Evolutionary conservation across 495 filamentous ascomycete genomes (phyloP).

Genomic region (Lophiotrema nucula): DNA sequence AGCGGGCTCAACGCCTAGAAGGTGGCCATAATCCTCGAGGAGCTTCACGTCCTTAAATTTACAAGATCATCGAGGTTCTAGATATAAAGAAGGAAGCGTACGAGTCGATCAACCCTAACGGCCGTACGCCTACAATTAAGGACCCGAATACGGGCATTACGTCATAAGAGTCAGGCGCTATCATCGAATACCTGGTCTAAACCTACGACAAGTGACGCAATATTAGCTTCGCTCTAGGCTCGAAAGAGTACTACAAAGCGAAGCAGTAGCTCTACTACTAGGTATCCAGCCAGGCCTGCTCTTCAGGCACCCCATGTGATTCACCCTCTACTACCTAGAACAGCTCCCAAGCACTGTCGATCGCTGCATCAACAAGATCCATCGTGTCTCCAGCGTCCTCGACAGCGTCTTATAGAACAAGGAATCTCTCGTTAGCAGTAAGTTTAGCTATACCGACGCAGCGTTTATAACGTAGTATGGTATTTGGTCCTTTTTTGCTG

Average conservation of each 20-base stretch:
- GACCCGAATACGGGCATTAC: conserved; percentile 67
- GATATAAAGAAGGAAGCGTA: conserved; percentile 60
- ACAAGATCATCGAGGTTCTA: conserved; percentile 43
- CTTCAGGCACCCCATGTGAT: conserved; percentile 62
- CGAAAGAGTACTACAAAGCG: conserved; percentile 50
- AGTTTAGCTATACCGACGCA: conserved; percentile 58
- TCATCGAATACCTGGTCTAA: conserved; percentile 68
- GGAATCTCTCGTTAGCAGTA: conserved; percentile 60
- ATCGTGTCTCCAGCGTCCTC: conserved; percentile 60
- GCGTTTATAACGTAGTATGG: conserved; percentile 57
- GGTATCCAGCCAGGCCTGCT: conserved; percentile 65
- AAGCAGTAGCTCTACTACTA: conserved; percentile 71
- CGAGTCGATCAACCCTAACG: conserved; percentile 66
- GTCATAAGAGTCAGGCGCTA: conserved; percentile 73
- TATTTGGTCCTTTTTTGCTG: not conserved
- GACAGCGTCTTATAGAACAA: conserved; percentile 52
- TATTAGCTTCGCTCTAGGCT: conserved; percentile 53
- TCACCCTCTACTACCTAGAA: conserved; percentile 55
- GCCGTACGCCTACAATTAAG: conserved; percentile 62
- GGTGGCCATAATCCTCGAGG: conserved; percentile 60
- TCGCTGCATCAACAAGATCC: conserved; percentile 60
- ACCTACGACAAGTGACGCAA: conserved; percentile 65
- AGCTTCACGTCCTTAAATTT: conserved; percentile 59
- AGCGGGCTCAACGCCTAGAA: conserved; percentile 62
- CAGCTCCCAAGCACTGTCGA: conserved; percentile 57